A percentile compares a stretch with the other conserved stretches of the same genome.
Evolutionary conservation across 495 filamentous ascomycete genomes (phyloP).

Genomic region (Pseudoneurospora amorphoporcata): DNA sequence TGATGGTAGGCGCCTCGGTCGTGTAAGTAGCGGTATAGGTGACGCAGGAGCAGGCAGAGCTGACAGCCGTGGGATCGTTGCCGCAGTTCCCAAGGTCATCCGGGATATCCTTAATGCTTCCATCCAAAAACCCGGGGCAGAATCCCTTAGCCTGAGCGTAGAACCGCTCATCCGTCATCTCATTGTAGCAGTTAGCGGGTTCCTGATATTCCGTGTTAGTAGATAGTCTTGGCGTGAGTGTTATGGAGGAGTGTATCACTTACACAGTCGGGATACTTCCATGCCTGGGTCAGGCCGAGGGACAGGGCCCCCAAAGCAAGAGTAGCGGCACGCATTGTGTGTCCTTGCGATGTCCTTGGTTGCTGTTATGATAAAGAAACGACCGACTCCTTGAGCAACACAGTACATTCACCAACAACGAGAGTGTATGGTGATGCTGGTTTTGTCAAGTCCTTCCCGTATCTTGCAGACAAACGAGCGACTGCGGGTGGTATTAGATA

Average conservation of each 20-base stretch:
- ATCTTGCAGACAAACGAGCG: not conserved
- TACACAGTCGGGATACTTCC: conserved; percentile 24
- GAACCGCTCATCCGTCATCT: conserved; percentile 19
- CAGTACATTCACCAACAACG: not conserved
- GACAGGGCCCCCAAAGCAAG: conserved; percentile 16
- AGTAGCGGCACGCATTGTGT: conserved; percentile 10
- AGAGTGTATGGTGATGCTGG: not conserved
- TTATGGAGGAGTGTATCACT: not conserved
- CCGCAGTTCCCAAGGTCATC: conserved; percentile 19
- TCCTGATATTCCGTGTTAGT: conserved; percentile 12
- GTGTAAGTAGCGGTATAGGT: conserved; percentile 18
- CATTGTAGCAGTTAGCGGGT: conserved; percentile 22
- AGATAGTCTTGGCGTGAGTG: not conserved
- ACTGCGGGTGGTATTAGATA: not conserved
- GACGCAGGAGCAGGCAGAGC: conserved; percentile 31
- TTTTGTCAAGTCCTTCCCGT: not conserved
- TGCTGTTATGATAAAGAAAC: not conserved
- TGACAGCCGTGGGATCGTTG: conserved; percentile 11
- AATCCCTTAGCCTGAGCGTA: conserved; percentile 8
- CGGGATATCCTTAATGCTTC: conserved; percentile 18
- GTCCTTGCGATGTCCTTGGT: not conserved
- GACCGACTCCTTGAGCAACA: not conserved
- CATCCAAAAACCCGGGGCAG: conserved; percentile 18
- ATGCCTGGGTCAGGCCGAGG: conserved; percentile 14
- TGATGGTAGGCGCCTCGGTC: conserved; percentile 1